phyloP scores from a whole-genome alignment of 306 rosid species.

The Glycine latifolia region DNA sequence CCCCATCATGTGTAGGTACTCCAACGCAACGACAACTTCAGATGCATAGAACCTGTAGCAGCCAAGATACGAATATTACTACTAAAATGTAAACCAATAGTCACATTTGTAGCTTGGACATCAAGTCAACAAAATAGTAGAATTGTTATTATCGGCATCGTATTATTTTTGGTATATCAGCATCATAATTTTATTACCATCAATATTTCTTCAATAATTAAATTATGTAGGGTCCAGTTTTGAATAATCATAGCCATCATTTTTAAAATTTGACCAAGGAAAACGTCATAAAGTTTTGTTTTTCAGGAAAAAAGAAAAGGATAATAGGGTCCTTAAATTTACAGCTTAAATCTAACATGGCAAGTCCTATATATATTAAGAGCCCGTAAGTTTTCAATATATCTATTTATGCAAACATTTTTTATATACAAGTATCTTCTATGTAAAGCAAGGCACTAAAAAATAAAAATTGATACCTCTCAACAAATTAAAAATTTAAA shows the following conservation, averaged over 20 bases:
- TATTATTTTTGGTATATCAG: conserved; percentile 17
- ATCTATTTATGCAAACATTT: too few relatives aligned
- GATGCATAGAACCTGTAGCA: conserved; percentile 60
- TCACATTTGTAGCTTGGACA: neutral
- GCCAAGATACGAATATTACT: neutral
- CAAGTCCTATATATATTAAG: too few relatives aligned
- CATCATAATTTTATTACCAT: conserved; percentile 9
- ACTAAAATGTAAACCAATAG: too few relatives aligned
- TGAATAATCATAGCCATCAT: neutral
- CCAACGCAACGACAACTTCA: conserved; percentile 61
- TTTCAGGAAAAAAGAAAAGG: neutral
- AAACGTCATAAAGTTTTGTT: neutral
- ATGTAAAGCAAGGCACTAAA: neutral
- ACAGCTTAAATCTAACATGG: too few relatives aligned
- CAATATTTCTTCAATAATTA: conserved; percentile 29
- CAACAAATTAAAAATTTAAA: too few relatives aligned
- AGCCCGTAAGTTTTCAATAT: neutral
- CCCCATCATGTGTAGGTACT: conserved; percentile 68
- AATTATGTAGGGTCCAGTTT: conserved; percentile 22
- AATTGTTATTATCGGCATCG: neutral
- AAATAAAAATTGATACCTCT: too few relatives aligned
- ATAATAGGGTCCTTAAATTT: neutral
- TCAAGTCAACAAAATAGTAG: neutral
- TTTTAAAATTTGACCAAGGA: conserved; percentile 17
- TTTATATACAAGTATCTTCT: neutral